Base-by-base conservation (phyloP, 169 alveolate species). In the Eimeria falciformis region DNA sequence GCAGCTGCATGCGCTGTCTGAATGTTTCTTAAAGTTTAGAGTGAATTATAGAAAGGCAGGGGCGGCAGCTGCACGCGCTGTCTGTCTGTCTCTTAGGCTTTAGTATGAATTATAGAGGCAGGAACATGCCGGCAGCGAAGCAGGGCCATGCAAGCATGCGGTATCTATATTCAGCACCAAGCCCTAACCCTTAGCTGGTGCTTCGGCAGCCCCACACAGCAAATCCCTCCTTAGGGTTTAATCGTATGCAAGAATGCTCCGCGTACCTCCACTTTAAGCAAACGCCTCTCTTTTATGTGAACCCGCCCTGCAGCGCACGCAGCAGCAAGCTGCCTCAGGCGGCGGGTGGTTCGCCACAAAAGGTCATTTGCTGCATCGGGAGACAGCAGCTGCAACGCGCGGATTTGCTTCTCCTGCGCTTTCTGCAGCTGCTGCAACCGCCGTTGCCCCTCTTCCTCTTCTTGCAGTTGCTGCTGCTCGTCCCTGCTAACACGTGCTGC, bases 281-380 rank as follows among this genome's bases (percentile, higher is more conserved):
- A 55, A 23, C 62, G 68, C 40, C 82, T 21, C 73, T 89, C 93
- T 14, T 73, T 68, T 12, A 89, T 69, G 53, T 53, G 93, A 14
- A 89, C 73, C 9, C 79, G 90, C 29, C 89, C 47, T 9, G 81
- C 90, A 27, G 58, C 85, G 89, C 93, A 89, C 18, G 78, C 90
- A 66, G 53, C 89, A 68, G 85, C 73, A 23, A 89, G 83, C 29
- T 69, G 68, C 17, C 81, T 40, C 73, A 89, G 89, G 21, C 88
- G 68, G 62, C 50, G 33, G 12, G 93, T 89, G 27, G 93, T 89
- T 25, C 46, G 56, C 83, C 85, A 73, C 29, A 89, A 25, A 17
- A 55, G 82, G 23, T 77, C 66, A 27, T 73, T 55, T 27, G 93
- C 93, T 73, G 50, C 93, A 27, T 73, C 87, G 25, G 75, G 71